Percentiles rank a stretch among this genome's conserved stretches.
These are phyloP conservation scores for Calcarisporium arbuscula DNA, from an alignment of 2,329 filamentous ascomycete genomes.

Conservation along the genomic window DNA sequence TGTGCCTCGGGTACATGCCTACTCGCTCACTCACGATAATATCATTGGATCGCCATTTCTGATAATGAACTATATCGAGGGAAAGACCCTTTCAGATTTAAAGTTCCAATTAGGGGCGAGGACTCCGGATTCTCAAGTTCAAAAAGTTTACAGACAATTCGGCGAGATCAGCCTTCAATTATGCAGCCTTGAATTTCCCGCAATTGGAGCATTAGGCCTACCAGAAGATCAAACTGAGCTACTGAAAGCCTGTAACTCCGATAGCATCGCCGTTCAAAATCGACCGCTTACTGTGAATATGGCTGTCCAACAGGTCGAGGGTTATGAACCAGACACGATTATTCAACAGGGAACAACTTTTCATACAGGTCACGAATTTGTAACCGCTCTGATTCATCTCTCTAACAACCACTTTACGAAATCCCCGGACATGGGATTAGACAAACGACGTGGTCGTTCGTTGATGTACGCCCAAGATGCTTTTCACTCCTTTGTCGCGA, in stretches of 20 bases:
- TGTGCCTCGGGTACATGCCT: slow-evolving; percentile 9
- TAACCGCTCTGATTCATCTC: slow-evolving; percentile 1
- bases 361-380: background rate
- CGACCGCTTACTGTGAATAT: slow-evolving; percentile 1
- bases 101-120: slow-evolving; percentile 4
- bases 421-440: too few relatives aligned
- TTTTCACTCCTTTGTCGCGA: background rate
- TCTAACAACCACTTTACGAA: too few relatives aligned
- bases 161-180: background rate
- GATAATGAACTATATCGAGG: slow-evolving; percentile 14
- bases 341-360: background rate
- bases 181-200: slow-evolving; percentile 1
- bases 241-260: too few relatives aligned
- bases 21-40: slow-evolving; percentile 2
- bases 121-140: too few relatives aligned
- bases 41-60: slow-evolving; percentile 10
- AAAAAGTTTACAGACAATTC: background rate
- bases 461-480: too few relatives aligned
- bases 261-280: background rate
- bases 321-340: background rate
- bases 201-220: slow-evolving; percentile 2
- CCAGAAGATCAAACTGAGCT: background rate
- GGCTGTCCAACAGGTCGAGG: slow-evolving; percentile 1
- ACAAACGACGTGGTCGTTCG: too few relatives aligned
- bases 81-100: slow-evolving; percentile 9